Conservation (phyloP, 2,329 filamentous ascomycete species). For the Byssothecium circinans region DNA sequence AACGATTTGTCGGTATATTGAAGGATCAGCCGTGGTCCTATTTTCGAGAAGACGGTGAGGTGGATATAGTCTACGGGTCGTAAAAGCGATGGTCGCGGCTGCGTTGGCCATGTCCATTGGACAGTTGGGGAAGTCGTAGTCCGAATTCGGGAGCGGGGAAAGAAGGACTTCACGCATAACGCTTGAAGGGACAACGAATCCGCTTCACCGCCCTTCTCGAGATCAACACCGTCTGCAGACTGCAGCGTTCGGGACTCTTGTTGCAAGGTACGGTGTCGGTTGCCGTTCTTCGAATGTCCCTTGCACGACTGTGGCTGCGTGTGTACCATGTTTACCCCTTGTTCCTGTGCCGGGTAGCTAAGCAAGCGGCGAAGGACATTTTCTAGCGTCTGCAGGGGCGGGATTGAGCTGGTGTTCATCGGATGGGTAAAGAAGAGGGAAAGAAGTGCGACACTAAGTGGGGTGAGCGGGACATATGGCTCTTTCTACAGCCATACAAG, state of each 20-base stretch:
- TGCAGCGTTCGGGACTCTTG: background rate
- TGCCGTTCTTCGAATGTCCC: background rate
- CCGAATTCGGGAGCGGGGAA: background rate
- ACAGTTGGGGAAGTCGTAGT: too few species aligned
- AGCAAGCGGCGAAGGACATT: conserved; percentile 5
- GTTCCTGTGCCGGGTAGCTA: background rate
- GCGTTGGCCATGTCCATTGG: too few species aligned
- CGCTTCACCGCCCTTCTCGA: conserved; percentile 10
- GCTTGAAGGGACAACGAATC: background rate
- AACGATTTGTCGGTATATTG: background rate
- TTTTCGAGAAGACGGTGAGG: too few species aligned
- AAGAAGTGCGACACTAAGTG: background rate
- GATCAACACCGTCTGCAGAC: background rate
- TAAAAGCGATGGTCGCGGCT: too few species aligned
- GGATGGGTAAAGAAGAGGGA: background rate
- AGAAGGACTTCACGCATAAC: background rate
- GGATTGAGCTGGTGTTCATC: background rate
- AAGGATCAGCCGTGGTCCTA: background rate
- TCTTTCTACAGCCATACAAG: too few species aligned
- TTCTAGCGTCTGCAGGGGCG: conserved; percentile 9
- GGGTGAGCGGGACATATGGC: too few species aligned
- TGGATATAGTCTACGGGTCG: too few species aligned
- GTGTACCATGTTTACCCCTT: conserved; percentile 3
- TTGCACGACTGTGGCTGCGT: conserved; percentile 15
- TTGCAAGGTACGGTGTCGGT: background rate